Base-by-base conservation (phyloP, 352 stramenopile species). In the Peronospora tabacina region DNA sequence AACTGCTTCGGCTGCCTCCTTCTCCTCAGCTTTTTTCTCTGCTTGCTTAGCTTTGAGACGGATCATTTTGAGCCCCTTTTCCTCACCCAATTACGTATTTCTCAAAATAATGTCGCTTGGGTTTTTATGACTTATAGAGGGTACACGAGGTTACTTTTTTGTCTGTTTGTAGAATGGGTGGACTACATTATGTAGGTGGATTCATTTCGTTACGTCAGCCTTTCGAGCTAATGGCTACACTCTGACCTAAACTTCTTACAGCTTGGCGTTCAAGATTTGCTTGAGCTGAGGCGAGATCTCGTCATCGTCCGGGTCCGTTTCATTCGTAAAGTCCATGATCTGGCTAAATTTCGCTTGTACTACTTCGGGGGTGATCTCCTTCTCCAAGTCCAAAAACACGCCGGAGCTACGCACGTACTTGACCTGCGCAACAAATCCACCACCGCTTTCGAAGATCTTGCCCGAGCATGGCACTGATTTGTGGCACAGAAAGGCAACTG, bases 401-500 rank as follows among this genome's bases (percentile, higher is more conserved):
- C 78, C 81, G 16, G 70, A 60, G 44, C 75, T 69, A 51, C 81
- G 81, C 61, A 77, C 71, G 55, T 83, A 90, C 71, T 89, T 87
- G 63, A 92, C 81, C 63, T 88, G 76, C 20, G 69, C 82, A 13
- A 83, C 72, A 51, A 83, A 95, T 46, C 82, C 86, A 20, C 80
- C 86, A 15, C 86, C 84, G 46, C 78, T 88, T 63, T 95, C 82
- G 46, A 93, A 92, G 55, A 92, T 75, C 44, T 72, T 71, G 57
- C 84, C 86, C 16, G 68, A 81, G 50, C 65, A 75, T 9, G 76
- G 68, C 38, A 85, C 80, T 10, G 70, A 84, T 50, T 94, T 84
- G 62, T 96, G 85, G 55, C 73, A 86, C 24, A 96, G 61, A 66
- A 77, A 95, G 20, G 68, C 83, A 47, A 96, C 80, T 17, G 79